Conservation (phyloP, 2,329 filamentous ascomycete genomes). For the Pyrenophora seminiperda region DNA sequence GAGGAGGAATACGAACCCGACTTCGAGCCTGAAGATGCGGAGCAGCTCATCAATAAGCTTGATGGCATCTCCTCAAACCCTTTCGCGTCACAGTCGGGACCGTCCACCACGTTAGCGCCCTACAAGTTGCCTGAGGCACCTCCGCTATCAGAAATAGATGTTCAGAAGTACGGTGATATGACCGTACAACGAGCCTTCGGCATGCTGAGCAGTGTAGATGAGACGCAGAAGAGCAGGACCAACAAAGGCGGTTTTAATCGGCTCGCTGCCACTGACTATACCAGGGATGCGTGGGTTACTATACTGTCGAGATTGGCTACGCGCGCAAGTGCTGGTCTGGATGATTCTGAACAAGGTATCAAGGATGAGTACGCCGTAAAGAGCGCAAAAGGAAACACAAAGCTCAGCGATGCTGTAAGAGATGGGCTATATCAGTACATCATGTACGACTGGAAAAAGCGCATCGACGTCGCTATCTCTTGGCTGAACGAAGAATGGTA, state of each 20-base stretch:
- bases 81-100: slow-evolving; percentile 50
- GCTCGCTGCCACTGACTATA: slow-evolving; percentile 81
- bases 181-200: slow-evolving; percentile 78
- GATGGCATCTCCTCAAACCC: slow-evolving; percentile 69
- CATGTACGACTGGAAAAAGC: slow-evolving; percentile 86
- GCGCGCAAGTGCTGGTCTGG: slow-evolving; percentile 72
- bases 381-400: slow-evolving; percentile 42
- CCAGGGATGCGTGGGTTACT: slow-evolving; percentile 88
- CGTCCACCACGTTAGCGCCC: slow-evolving; percentile 60
- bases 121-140: slow-evolving; percentile 82
- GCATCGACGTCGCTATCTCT: slow-evolving; percentile 86
- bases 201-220: slow-evolving; percentile 75
- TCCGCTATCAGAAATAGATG: slow-evolving; percentile 71
- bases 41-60: slow-evolving; percentile 77
- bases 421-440: slow-evolving; percentile 83
- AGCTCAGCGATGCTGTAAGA: slow-evolving; percentile 72
- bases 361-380: slow-evolving; percentile 61
- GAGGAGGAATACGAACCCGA: slow-evolving; percentile 95
- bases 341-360: slow-evolving; percentile 66
- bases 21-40: slow-evolving; percentile 76
- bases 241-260: slow-evolving; percentile 74
- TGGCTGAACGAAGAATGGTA: slow-evolving; percentile 99
- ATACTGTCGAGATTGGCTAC: slow-evolving; percentile 86
- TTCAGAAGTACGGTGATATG: slow-evolving; percentile 73
- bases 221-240: slow-evolving; percentile 59